phyloP scores from a whole-genome alignment of 2,329 filamentous ascomycete species.

The Pseudogymnoascus sp. region DNA sequence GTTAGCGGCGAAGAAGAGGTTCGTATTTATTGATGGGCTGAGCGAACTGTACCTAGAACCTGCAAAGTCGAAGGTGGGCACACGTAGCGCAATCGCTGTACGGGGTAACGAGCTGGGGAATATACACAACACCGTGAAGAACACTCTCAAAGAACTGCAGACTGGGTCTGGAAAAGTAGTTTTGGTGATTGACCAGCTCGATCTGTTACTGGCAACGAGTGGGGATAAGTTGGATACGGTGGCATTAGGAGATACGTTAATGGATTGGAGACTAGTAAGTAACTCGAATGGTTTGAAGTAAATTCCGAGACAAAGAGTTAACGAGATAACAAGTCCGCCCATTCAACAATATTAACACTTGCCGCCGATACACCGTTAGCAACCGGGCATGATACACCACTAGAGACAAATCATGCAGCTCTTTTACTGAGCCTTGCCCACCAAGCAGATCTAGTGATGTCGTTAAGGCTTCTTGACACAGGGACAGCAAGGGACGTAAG shows the following conservation, averaged over 20 bases:
- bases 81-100: constrained; percentile 13
- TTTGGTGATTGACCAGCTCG: constrained; percentile 58
- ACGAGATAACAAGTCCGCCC: constrained; percentile 43
- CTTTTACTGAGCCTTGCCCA: constrained; percentile 67
- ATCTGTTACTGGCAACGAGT: constrained; percentile 53
- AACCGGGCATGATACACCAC: constrained; percentile 46
- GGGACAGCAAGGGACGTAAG: constrained; percentile 86
- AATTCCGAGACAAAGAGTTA: not conserved
- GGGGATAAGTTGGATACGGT: constrained; percentile 36
- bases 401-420: constrained; percentile 65
- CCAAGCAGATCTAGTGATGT: constrained; percentile 60
- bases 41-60: constrained; percentile 20
- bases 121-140: constrained; percentile 17
- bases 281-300: not conserved
- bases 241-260: constrained; percentile 46
- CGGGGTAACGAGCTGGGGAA: constrained; percentile 13
- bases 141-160: constrained; percentile 15
- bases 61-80: constrained; percentile 9
- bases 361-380: constrained; percentile 69
- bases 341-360: constrained; percentile 58
- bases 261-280: constrained; percentile 55
- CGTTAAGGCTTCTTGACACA: constrained; percentile 70
- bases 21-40: constrained; percentile 66
- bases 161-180: constrained; percentile 34
- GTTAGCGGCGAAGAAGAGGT: constrained; percentile 46